Percentiles rank a stretch among this genome's conserved stretches.
These are phyloP conservation scores for Chenopodium album DNA, from an alignment of 148 eudicot genomes.

Conservation along the genomic window DNA sequence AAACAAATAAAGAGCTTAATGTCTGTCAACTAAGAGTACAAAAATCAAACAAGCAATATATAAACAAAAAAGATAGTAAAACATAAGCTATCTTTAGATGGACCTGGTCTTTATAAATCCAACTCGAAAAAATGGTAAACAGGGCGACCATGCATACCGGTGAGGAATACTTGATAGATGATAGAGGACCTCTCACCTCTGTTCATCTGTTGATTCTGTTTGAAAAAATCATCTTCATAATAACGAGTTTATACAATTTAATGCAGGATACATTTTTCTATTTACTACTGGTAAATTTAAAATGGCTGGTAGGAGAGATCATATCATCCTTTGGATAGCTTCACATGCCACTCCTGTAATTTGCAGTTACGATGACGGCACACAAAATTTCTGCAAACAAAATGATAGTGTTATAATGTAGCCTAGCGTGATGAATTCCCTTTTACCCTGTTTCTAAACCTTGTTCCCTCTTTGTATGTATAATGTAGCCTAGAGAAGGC, in stretches of 20 bases:
- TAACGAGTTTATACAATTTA: constrained; percentile 18
- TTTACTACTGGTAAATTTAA: not conserved
- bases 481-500: not conserved
- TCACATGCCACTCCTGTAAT: not conserved
- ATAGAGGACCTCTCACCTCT: not conserved
- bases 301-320: not conserved
- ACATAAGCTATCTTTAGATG: no score
- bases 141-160: no score
- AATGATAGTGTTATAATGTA: not conserved
- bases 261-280: constrained; percentile 12
- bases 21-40: no score
- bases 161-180: not conserved
- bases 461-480: not conserved
- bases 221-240: constrained; percentile 9
- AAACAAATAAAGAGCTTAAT: no score
- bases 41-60: no score
- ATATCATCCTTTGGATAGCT: constrained; percentile 4
- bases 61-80: no score
- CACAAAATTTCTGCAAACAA: not conserved
- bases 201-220: not conserved
- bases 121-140: no score
- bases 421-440: no score
- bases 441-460: not conserved
- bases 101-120: no score
- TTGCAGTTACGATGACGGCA: not conserved